Evolutionary conservation across 352 stramenopile genomes (phyloP).

Genomic region (Globisporangium abappressorium): DNA sequence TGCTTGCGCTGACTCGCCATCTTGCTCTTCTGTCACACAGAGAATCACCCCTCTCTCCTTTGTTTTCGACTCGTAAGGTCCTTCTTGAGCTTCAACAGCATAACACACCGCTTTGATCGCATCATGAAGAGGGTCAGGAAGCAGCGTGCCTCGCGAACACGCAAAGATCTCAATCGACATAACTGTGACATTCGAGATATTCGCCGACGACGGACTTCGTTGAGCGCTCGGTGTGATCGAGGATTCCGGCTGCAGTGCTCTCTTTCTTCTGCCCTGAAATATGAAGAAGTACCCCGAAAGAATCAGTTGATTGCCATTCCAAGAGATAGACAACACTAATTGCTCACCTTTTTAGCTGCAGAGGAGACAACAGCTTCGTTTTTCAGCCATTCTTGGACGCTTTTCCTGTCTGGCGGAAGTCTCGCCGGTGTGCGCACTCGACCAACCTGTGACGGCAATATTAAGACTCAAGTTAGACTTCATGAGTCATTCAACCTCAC

Average conservation of each 20-base stretch:
- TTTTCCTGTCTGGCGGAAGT: conserved; percentile 30
- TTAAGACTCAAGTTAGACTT: neutral
- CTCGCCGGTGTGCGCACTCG: conserved; percentile 39
- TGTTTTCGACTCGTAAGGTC: conserved; percentile 41
- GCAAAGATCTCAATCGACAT: conserved; percentile 79
- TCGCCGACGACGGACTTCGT: conserved; percentile 19
- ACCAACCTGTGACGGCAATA: neutral
- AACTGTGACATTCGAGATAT: conserved; percentile 72
- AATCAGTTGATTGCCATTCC: neutral
- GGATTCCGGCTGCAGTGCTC: neutral
- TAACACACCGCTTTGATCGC: conserved; percentile 64
- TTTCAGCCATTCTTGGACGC: conserved; percentile 33
- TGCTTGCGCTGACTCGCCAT: conserved; percentile 13
- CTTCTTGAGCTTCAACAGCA: conserved; percentile 72
- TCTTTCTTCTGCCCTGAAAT: conserved; percentile 8
- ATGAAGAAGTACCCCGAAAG: neutral
- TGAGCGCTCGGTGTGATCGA: conserved; percentile 8
- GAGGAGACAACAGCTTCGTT: conserved; percentile 10
- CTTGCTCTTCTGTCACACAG: conserved; percentile 19
- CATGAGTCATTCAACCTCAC: neutral
- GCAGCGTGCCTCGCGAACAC: conserved; percentile 45
- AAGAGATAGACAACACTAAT: neutral
- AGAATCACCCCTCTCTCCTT: conserved; percentile 57
- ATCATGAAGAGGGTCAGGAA: conserved; percentile 71
- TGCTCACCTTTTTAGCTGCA: conserved; percentile 24